Evolutionary conservation across 169 alveolate species (phyloP).

Genomic region (Amoebophrya sp.): DNA sequence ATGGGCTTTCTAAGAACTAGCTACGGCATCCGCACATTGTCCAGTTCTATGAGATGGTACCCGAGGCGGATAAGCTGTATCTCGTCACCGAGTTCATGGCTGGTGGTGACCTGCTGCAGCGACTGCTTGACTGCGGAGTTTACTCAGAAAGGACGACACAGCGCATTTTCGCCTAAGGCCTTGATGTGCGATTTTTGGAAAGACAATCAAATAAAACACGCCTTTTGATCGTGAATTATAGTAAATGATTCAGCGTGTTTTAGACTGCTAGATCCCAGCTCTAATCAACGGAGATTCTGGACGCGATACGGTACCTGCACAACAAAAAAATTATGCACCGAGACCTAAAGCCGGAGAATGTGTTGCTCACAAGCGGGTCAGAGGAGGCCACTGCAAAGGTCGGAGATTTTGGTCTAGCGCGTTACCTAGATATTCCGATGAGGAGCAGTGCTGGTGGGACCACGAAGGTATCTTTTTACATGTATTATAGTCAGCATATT

Average conservation of each 20-base stretch:
- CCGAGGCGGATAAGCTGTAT: background rate
- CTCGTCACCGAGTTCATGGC: slow-evolving; percentile 2
- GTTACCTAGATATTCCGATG: background rate
- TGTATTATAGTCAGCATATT: too few relatives aligned
- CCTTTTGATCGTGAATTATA: too few relatives aligned
- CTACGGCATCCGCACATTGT: background rate
- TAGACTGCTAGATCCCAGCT: too few relatives aligned
- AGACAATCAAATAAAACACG: too few relatives aligned
- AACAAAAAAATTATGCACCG: slow-evolving; percentile 21
- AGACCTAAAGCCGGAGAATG: slow-evolving; percentile 37
- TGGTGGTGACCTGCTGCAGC: slow-evolving; percentile 32
- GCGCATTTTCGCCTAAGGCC: background rate
- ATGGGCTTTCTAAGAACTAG: too few relatives aligned
- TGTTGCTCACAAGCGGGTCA: background rate
- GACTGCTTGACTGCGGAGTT: slow-evolving; percentile 20
- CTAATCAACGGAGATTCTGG: background rate
- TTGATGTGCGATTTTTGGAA: too few relatives aligned
- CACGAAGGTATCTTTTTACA: too few relatives aligned
- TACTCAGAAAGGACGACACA: background rate
- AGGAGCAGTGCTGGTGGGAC: background rate
- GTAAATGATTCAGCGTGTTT: too few relatives aligned
- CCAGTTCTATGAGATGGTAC: background rate
- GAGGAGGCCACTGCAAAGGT: slow-evolving; percentile 14
- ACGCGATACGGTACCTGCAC: slow-evolving; percentile 30
- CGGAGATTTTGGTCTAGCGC: slow-evolving; percentile 35